Evolutionary conservation across 2,329 filamentous ascomycete species (phyloP).

Genomic region (Cercospora beticola): DNA sequence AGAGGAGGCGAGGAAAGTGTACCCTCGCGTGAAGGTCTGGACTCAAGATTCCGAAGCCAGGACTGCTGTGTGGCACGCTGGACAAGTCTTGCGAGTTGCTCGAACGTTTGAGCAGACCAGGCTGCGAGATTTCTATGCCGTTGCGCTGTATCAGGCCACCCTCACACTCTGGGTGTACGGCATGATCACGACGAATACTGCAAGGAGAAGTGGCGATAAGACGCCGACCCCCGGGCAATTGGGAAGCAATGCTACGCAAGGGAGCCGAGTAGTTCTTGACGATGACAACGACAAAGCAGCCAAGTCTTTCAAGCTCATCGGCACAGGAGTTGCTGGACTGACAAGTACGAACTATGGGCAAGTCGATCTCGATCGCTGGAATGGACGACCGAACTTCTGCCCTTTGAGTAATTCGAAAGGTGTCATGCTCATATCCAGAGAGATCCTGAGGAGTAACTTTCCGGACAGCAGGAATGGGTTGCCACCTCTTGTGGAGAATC

Average conservation of each 20-base stretch:
- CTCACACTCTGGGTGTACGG: constrained; percentile 68
- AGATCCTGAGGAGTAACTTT: constrained; percentile 56
- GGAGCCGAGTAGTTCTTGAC: constrained; percentile 46
- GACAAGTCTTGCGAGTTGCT: constrained; percentile 62
- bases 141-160: constrained; percentile 65
- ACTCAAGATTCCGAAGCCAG: constrained; percentile 53
- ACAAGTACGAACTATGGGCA: background rate
- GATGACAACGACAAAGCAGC: constrained; percentile 56
- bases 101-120: constrained; percentile 29
- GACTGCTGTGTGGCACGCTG: constrained; percentile 63
- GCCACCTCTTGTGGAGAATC: constrained; percentile 64
- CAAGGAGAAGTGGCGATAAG: constrained; percentile 35
- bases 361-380: constrained; percentile 4
- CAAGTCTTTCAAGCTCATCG: constrained; percentile 58
- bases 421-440: constrained; percentile 59
- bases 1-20: constrained; percentile 60
- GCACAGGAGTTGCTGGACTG: constrained; percentile 53
- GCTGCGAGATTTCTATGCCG: constrained; percentile 62
- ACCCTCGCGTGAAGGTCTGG: constrained; percentile 58
- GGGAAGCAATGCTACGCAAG: background rate
- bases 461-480: constrained; percentile 29
- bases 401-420: constrained; percentile 54
- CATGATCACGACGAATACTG: constrained; percentile 42
- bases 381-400: constrained; percentile 24
- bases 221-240: constrained; percentile 9